phyloP scores from a whole-genome alignment of 805 yeast species.

The Metschnikowia chrysomelidarum region DNA sequence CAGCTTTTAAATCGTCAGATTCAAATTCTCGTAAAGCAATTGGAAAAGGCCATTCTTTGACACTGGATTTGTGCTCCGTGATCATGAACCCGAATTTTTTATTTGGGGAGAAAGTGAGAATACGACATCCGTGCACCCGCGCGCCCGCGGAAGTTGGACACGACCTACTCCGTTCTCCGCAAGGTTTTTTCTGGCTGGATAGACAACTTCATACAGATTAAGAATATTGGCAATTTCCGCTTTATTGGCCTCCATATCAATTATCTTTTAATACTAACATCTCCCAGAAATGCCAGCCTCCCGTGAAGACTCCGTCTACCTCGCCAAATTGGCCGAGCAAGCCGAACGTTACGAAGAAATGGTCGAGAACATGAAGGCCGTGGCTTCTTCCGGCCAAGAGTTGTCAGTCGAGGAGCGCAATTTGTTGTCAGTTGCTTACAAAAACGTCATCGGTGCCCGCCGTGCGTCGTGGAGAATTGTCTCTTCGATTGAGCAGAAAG shows the following conservation, averaged over 20 bases:
- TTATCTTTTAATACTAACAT: conserved; percentile 15
- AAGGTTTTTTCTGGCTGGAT: conserved; percentile 16
- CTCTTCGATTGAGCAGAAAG: conserved; percentile 96
- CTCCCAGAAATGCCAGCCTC: conserved; percentile 58
- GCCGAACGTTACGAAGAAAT: conserved; percentile 99
- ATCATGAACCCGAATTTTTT: no score
- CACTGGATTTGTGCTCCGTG: no score
- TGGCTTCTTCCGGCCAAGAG: conserved; percentile 94
- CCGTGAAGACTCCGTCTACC: conserved; percentile 97
- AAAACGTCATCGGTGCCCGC: conserved; percentile 97
- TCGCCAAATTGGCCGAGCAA: conserved; percentile 98
- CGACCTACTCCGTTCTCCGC: conserved; percentile 21
- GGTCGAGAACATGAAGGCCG: conserved; percentile 98
- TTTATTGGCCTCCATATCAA: neutral
- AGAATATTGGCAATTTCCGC: neutral
- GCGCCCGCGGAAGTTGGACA: conserved; percentile 20
- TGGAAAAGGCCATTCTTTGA: no score
- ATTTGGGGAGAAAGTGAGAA: no score
- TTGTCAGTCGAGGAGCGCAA: conserved; percentile 97
- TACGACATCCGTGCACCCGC: conserved; percentile 21
- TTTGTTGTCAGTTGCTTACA: conserved; percentile 94
- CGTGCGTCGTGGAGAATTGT: conserved; percentile 99
- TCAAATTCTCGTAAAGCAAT: no score
- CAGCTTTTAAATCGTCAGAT: no score
- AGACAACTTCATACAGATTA: conserved; percentile 4